Base-by-base conservation (phyloP, 148 eudicot genomes). In the Vaccinium vitisidaea region DNA sequence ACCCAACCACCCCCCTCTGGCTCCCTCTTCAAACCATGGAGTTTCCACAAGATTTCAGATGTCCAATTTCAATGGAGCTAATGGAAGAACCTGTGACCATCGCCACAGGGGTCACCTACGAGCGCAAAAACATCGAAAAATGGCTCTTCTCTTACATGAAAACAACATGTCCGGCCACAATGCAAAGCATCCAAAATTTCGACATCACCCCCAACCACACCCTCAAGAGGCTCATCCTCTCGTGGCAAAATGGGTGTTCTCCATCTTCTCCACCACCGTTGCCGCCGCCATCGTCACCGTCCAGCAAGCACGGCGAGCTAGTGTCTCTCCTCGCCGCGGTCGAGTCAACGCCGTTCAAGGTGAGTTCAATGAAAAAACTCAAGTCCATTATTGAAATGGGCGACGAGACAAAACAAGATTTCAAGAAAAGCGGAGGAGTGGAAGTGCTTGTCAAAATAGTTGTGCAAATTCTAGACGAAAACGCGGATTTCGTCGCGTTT, bases 41-140 rank as follows among this genome's bases (percentile, higher is more conserved):
- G 61, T 88, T 79, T 78, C 93, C 93, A 75, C 88, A 71, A 69
- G 86, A 91, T 88, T 91, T 91, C 76, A 82, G 92, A 70, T 91
- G 93, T 53, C 93, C 93, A 23, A 91, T 91, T 6, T 91, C 93
- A 75, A 87, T 91, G 92, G 93, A 91, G 90, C 87, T 88, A 80
- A 90, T 91, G 93, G 82, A 86, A 50, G 93, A 91, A 9, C 93
- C 93, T 14, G 93, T 91, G 6, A 91, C 89, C 30, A 88, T 91
- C 88, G 87, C 90, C 50, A 91, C 93, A 0, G 93, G 93, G 23
- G 88, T 91, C 80, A 87, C 92, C 0, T 90, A 91, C 27, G 93
- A 91, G 30, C 83, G 92, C 0, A 90, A 90, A 65, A 87, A 79
- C 87, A 91, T 91, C 83, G 90, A 90, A 63, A 90, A 48, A 65